These are phyloP conservation scores for Cubamyces sp. DNA, from an alignment of 768 basidiomycete species.

Conservation along the genomic window DNA sequence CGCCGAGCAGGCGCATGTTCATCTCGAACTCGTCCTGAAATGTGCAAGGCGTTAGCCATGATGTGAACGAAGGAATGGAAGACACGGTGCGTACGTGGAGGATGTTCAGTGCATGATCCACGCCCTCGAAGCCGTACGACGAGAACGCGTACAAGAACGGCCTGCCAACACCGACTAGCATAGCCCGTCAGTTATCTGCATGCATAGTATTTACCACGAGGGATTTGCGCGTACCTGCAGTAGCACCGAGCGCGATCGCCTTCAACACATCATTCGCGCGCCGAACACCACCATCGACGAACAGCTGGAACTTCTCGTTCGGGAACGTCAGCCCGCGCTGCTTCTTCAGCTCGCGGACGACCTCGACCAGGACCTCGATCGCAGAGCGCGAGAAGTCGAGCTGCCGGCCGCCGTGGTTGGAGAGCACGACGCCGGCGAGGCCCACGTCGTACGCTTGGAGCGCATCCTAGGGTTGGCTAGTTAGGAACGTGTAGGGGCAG, in stretches of 20 bases:
- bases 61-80: background rate
- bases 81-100: slow-evolving; percentile 55
- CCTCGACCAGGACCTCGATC: slow-evolving; percentile 57
- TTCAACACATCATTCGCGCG: slow-evolving; percentile 90
- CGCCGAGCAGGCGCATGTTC: slow-evolving; percentile 94
- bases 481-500: background rate
- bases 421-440: slow-evolving; percentile 54
- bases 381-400: slow-evolving; percentile 53
- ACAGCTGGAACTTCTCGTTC: slow-evolving; percentile 81
- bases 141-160: slow-evolving; percentile 91
- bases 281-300: slow-evolving; percentile 93
- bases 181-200: background rate
- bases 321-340: slow-evolving; percentile 73
- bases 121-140: slow-evolving; percentile 86
- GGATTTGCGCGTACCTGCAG: slow-evolving; percentile 56
- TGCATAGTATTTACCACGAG: background rate
- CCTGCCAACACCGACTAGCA: slow-evolving; percentile 76
- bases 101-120: slow-evolving; percentile 81
- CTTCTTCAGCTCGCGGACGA: slow-evolving; percentile 69
- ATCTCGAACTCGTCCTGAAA: slow-evolving; percentile 95
- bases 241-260: slow-evolving; percentile 87
- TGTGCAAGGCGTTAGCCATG: background rate
- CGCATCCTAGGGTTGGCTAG: slow-evolving; percentile 42
- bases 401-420: slow-evolving; percentile 63
- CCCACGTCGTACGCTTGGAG: slow-evolving; percentile 53